Conservation (phyloP, 768 basidiomycete species). For the Amyloporia xantha region DNA sequence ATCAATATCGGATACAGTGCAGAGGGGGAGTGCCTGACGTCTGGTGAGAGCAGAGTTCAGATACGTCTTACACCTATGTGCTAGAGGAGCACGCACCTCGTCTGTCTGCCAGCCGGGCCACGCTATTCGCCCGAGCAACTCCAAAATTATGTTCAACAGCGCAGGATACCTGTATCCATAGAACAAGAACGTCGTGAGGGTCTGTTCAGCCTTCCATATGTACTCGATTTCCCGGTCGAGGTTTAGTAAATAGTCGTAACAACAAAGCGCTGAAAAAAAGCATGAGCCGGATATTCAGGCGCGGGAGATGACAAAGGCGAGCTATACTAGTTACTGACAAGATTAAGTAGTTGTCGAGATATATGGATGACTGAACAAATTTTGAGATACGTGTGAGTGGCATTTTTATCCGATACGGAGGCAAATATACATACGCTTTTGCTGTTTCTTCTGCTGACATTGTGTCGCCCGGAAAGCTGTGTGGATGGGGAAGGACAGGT, state of each 20-base stretch:
- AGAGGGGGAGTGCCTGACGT: not conserved
- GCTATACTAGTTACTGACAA: no score
- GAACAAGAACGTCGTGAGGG: not conserved
- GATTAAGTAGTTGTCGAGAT: no score
- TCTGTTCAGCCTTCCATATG: not conserved
- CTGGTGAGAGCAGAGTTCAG: not conserved
- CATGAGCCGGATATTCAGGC: no score
- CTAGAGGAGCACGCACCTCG: not conserved
- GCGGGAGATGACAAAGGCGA: no score
- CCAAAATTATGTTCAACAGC: not conserved
- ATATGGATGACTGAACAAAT: no score
- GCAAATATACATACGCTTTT: no score
- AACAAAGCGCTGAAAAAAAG: not conserved
- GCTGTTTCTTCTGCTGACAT: no score
- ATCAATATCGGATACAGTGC: not conserved
- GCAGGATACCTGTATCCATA: not conserved
- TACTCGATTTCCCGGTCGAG: not conserved
- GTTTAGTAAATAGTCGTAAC: not conserved
- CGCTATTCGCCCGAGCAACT: not conserved
- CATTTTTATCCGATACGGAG: no score
- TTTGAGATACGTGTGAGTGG: no score
- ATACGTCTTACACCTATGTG: not conserved
- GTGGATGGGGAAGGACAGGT: no score
- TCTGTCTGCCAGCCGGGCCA: not conserved
- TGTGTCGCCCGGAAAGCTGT: no score